Percentiles rank a stretch among this genome's conserved stretches.
Evolutionary conservation across 2,329 filamentous ascomycete genomes (phyloP).

Genomic region (Cladosporium sp.): DNA sequence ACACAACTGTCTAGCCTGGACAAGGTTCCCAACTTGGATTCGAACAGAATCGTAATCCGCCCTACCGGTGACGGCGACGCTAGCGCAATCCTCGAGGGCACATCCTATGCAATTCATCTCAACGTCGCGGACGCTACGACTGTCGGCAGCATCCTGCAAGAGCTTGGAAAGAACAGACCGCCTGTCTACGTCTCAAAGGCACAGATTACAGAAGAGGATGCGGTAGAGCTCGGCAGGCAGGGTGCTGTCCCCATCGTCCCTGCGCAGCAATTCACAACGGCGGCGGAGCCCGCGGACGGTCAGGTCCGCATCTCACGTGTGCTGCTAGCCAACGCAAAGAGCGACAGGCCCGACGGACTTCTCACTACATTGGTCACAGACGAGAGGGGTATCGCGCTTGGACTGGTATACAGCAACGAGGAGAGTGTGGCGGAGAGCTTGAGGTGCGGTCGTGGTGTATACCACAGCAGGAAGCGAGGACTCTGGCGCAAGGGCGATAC

Average conservation of each 20-base stretch:
- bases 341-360: conserved; percentile 76
- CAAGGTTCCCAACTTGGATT: conserved; percentile 46
- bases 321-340: conserved; percentile 67
- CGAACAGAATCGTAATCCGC: conserved; percentile 50
- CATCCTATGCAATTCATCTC: conserved; percentile 40
- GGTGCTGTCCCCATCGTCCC: conserved; percentile 65
- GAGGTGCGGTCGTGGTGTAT: conserved; percentile 75
- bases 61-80: conserved; percentile 42
- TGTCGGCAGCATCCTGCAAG: conserved; percentile 42
- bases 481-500: conserved; percentile 96
- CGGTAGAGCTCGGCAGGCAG: conserved; percentile 37
- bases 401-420: conserved; percentile 88
- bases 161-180: conserved; percentile 44
- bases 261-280: conserved; percentile 62
- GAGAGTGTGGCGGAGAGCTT: conserved; percentile 85
- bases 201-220: conserved; percentile 34
- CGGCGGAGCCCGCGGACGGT: conserved; percentile 51
- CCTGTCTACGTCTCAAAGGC: conserved; percentile 47
- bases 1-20: conserved; percentile 57
- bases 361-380: conserved; percentile 89
- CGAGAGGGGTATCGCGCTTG: conserved; percentile 74
- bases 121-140: conserved; percentile 34
- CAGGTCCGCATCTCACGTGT: conserved; percentile 63
- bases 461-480: conserved; percentile 91
- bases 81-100: conserved; percentile 38